These are phyloP conservation scores for Globisporangium spiculum DNA, from an alignment of 352 stramenopile genomes.

Conservation along the genomic window DNA sequence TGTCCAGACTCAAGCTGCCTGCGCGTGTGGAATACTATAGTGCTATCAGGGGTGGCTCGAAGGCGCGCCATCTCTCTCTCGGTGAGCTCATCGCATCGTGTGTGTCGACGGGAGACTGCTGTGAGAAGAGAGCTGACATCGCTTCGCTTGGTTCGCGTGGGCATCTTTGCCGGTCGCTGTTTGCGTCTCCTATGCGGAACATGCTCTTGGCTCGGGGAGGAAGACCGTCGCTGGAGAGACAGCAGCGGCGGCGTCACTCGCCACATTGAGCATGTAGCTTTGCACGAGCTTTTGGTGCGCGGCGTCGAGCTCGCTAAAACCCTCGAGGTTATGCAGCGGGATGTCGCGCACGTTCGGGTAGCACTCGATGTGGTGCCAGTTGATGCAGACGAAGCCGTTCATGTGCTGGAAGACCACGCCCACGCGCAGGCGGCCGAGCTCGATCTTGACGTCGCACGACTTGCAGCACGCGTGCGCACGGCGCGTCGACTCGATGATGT, in stretches of 20 bases:
- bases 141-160: too few species aligned
- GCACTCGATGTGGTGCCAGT: conserved; percentile 84
- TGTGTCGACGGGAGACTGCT: too few species aligned
- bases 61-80: not conserved
- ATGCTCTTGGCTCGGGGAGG: conserved; percentile 26
- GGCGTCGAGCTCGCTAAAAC: conserved; percentile 59
- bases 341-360: conserved; percentile 60
- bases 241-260: not conserved
- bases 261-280: conserved; percentile 30
- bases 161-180: not conserved
- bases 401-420: conserved; percentile 80
- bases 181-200: conserved; percentile 29
- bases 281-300: conserved; percentile 58
- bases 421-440: conserved; percentile 61
- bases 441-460: conserved; percentile 68
- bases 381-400: conserved; percentile 83
- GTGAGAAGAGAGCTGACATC: too few species aligned
- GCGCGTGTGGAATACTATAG: conserved; percentile 8
- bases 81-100: too few species aligned
- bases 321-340: conserved; percentile 60
- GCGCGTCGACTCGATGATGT: conserved; percentile 77
- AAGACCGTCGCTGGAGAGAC: conserved; percentile 13
- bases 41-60: not conserved
- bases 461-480: conserved; percentile 72
- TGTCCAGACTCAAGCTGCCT: not conserved